Evolutionary conservation across 176 grass and related monocot species (phyloP).

Genomic region (Triticum urartu): DNA sequence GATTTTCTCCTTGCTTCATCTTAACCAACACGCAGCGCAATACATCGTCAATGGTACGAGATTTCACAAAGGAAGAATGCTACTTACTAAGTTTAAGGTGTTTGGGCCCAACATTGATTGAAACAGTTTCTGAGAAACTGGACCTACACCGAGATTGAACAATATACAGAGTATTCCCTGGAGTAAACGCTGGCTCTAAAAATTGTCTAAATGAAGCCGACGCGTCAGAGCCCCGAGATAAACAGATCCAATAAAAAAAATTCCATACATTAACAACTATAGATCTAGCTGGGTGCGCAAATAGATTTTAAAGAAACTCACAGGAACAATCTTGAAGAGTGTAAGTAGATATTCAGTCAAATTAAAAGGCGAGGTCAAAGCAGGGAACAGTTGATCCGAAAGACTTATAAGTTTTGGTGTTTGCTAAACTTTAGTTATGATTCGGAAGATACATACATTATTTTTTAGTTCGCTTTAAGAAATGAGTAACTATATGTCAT

Average conservation of each 20-base stretch:
- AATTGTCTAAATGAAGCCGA: conserved; percentile 33
- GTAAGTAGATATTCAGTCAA: conserved; percentile 51
- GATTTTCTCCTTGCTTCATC: background rate
- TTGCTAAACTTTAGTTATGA: too few species aligned
- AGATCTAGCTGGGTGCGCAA: background rate
- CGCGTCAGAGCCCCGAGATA: conserved; percentile 51
- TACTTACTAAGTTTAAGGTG: conserved; percentile 48
- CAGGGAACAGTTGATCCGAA: conserved; percentile 47
- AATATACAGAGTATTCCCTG: conserved; percentile 45
- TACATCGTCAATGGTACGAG: background rate
- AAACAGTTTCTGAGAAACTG: conserved; percentile 37
- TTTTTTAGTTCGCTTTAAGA: too few species aligned
- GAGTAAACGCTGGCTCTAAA: conserved; percentile 61
- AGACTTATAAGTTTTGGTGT: background rate
- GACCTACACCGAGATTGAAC: background rate
- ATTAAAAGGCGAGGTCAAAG: conserved; percentile 35
- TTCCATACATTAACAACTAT: background rate
- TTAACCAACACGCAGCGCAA: background rate
- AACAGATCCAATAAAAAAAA: conserved; percentile 1
- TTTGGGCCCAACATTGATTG: conserved; percentile 22
- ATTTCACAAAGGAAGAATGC: background rate
- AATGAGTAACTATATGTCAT: too few species aligned
- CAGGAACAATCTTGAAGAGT: conserved; percentile 38
- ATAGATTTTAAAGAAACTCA: conserved; percentile 32
- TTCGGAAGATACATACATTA: too few species aligned